These are phyloP conservation scores for Mycogone perniciosa DNA, from an alignment of 2,329 filamentous ascomycete species.

Conservation along the genomic window DNA sequence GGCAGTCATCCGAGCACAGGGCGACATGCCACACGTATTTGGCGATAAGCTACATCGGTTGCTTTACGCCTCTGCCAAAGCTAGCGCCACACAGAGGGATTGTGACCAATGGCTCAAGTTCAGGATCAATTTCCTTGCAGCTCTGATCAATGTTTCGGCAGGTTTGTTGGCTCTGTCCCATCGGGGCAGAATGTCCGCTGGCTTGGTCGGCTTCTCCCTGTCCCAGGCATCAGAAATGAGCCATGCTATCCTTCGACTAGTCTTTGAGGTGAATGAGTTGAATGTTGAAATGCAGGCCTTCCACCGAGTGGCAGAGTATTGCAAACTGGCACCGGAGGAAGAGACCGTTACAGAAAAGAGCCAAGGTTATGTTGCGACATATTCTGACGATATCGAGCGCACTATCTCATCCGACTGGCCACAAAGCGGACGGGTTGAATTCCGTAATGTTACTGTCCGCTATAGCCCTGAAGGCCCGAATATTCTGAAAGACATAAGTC, in stretches of 20 bases:
- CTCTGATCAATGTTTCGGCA: conserved; percentile 36
- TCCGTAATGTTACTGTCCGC: conserved; percentile 32
- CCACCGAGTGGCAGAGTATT: conserved; percentile 33
- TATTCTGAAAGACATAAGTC: conserved; percentile 36
- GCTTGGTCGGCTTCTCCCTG: conserved; percentile 43
- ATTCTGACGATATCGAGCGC: conserved; percentile 18
- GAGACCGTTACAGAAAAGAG: conserved; percentile 19
- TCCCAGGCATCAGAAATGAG: conserved; percentile 39
- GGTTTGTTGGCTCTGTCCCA: conserved; percentile 37
- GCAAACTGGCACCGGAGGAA: conserved; percentile 29
- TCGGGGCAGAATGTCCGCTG: conserved; percentile 32
- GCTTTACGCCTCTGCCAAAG: conserved; percentile 31
- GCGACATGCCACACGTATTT: conserved; percentile 36
- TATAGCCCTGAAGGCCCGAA: conserved; percentile 32
- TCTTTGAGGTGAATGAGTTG: conserved; percentile 39
- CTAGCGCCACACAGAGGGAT: conserved; percentile 37
- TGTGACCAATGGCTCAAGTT: conserved; percentile 44
- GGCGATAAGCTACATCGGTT: conserved; percentile 34
- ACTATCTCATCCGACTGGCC: conserved; percentile 29
- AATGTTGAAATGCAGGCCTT: conserved; percentile 43
- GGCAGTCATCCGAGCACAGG: conserved; percentile 37
- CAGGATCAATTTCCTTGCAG: conserved; percentile 39
- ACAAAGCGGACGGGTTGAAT: conserved; percentile 29
- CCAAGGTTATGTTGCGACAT: not conserved
- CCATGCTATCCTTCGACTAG: conserved; percentile 36